A percentile compares a stretch with the other conserved stretches of the same genome.
phyloP scores from a whole-genome alignment of 2,329 filamentous ascomycete species.

The Didymellaceae sp. region DNA sequence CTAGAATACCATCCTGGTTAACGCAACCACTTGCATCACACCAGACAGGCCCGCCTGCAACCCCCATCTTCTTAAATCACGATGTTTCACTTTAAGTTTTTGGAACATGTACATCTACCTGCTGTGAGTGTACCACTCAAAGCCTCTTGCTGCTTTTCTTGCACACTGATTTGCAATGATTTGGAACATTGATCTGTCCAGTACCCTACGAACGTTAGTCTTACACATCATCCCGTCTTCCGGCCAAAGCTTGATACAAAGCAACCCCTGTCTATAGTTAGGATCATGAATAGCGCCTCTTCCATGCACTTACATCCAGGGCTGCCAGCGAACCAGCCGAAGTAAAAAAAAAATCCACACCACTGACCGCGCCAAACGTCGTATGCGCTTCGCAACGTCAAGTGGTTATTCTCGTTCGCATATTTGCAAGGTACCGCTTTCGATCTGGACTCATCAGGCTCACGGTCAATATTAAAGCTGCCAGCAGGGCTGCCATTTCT shows the following conservation, averaged over 20 bases:
- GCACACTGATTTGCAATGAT: constrained; percentile 15
- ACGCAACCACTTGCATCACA: too few species aligned
- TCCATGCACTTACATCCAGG: constrained; percentile 21
- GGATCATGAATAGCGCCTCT: neutral
- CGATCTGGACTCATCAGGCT: constrained; percentile 23
- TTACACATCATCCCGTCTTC: constrained; percentile 22
- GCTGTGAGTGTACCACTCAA: too few species aligned
- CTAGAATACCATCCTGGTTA: too few species aligned
- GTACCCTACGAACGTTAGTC: constrained; percentile 22
- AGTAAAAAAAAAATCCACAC: constrained; percentile 26
- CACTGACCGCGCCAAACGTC: constrained; percentile 22
- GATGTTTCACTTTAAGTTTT: too few species aligned
- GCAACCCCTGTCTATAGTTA: constrained; percentile 24
- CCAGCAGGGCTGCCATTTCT: constrained; percentile 29
- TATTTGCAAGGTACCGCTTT: constrained; percentile 28
- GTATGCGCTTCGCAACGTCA: constrained; percentile 19
- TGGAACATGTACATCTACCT: too few species aligned
- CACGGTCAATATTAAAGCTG: constrained; percentile 24
- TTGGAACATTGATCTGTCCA: constrained; percentile 37
- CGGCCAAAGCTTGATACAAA: constrained; percentile 30
- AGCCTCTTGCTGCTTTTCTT: too few species aligned
- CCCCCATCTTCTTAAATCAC: too few species aligned
- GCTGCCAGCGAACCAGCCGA: constrained; percentile 28
- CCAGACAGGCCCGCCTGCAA: too few species aligned
- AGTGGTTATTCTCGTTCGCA: constrained; percentile 19